Evolutionary conservation across 2,329 filamentous ascomycete genomes (phyloP), one percentile per base, ranked within the genome.

Genomic region (Epichloe hybrida): DNA sequence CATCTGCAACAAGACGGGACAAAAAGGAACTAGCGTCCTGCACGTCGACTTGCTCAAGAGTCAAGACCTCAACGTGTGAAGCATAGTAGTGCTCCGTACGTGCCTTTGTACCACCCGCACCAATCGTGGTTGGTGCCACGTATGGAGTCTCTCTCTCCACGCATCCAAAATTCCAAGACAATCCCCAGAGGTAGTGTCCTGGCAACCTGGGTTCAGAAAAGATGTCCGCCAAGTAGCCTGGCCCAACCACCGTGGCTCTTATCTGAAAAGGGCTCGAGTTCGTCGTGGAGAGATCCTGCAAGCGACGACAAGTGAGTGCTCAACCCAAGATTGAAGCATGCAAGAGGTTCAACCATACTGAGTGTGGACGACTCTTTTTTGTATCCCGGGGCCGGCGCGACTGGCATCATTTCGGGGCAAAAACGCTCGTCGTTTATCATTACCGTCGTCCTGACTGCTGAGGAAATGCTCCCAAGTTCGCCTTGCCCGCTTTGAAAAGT

Each of bases 141-240:
- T 20, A 56, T 49, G 2, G 62, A 55, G 11, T 60, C 56, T 56
- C 71, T 56, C 71, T 23, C 6, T 69, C 76, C 76, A 80, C 52
- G 76, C 72, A 39, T 73, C 63, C 53, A 80, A 52, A 15, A 73
- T 53, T 53, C 60, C 58, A 47, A 74, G n/a, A 72, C 64, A 46
- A 84, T 56, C 31, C 79, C 65, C 13, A 73, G 56, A 0, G 79
- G 80, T 2, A 83, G 64, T 20, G 56, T 61, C 43, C 55, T 59
- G 1, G 59, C 62, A 0, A 0, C 63, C 66, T 0, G 61, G 53
- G 49, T 70, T 67, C 7, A 79, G 65, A 47, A 80, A 72, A 0
- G 59, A 62, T 0, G 75, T 79, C 2, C 75, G 70, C 69, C 58
- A 79, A 79, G 52, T 74, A 73, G 0, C 76, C 76, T 0, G 75